Conservation (phyloP, 2,329 filamentous ascomycete genomes). For the Alternaria sp. region DNA sequence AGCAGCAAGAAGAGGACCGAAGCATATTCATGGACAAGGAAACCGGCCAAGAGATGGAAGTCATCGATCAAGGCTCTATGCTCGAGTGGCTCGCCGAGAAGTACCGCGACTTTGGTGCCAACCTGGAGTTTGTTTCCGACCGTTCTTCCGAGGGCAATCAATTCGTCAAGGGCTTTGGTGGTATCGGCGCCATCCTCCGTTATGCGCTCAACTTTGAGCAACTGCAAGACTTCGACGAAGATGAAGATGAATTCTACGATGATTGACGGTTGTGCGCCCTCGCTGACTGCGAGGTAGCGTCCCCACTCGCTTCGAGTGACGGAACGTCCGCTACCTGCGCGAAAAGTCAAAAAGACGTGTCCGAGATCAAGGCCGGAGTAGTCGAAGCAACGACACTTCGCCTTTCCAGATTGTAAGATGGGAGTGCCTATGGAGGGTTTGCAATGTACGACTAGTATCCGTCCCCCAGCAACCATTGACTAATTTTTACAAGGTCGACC, state of each 20-base stretch:
- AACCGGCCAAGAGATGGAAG: constrained; percentile 96
- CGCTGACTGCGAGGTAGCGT: constrained; percentile 84
- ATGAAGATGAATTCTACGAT: constrained; percentile 87
- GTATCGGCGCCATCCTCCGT: constrained; percentile 93
- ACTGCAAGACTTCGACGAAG: constrained; percentile 81
- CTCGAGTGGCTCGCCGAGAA: constrained; percentile 99
- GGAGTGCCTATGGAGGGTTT: constrained; percentile 46
- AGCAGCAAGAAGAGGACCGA: constrained; percentile 79
- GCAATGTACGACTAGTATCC: constrained; percentile 32
- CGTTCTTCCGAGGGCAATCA: constrained; percentile 98
- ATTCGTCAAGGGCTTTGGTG: constrained; percentile 99
- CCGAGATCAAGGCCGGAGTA: constrained; percentile 35
- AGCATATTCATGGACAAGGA: constrained; percentile 93
- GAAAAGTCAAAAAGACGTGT: constrained; percentile 42
- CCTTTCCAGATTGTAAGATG: constrained; percentile 51
- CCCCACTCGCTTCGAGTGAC: constrained; percentile 64
- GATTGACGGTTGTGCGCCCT: constrained; percentile 92
- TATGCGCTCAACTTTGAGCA: constrained; percentile 99
- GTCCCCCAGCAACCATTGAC: not conserved
- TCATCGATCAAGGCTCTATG: constrained; percentile 85
- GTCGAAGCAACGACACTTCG: constrained; percentile 42
- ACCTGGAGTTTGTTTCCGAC: constrained; percentile 96
- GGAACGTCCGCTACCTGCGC: constrained; percentile 60
- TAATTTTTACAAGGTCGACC: constrained; percentile 35
- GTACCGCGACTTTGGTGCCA: constrained; percentile 97